These are phyloP conservation scores for Rutidosis leptorrhynchoides DNA, from an alignment of 129 eudicot species.

Conservation along the genomic window DNA sequence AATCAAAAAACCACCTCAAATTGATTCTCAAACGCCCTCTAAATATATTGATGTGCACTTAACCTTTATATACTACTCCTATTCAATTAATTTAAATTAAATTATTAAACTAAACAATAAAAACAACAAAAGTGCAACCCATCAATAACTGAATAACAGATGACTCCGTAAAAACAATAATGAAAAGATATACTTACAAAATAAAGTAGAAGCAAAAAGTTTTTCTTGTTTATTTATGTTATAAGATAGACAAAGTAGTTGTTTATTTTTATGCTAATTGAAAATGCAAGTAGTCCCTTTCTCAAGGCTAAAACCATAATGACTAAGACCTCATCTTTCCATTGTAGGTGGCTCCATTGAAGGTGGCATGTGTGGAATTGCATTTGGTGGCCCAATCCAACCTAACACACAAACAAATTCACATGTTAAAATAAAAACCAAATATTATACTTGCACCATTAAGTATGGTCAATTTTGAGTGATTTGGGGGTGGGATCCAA, in stretches of 20 bases:
- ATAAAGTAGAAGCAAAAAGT: not conserved
- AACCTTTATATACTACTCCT: no score
- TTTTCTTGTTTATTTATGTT: not conserved
- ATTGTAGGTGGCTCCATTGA: constrained; percentile 32
- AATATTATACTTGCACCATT: not conserved
- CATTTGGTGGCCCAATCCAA: constrained; percentile 35
- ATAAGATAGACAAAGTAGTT: not conserved
- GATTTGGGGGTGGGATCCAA: no score
- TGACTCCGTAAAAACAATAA: no score
- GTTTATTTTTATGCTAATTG: not conserved
- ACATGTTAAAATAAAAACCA: constrained; percentile 10
- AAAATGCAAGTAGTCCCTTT: not conserved
- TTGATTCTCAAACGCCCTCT: no score
- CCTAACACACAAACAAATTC: constrained; percentile 4
- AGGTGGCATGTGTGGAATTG: constrained; percentile 31
- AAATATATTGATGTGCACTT: no score
- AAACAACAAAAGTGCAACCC: no score
- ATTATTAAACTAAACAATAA: no score
- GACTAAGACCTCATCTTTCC: constrained; percentile 16
- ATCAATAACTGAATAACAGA: no score
- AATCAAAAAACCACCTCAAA: no score
- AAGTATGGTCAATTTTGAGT: not conserved
- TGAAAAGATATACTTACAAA: no score
- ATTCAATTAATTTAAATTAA: no score
- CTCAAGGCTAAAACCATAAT: not conserved